These are phyloP conservation scores for Monosporozyma aerobia DNA, from an alignment of 805 yeast genomes.

Conservation along the genomic window DNA sequence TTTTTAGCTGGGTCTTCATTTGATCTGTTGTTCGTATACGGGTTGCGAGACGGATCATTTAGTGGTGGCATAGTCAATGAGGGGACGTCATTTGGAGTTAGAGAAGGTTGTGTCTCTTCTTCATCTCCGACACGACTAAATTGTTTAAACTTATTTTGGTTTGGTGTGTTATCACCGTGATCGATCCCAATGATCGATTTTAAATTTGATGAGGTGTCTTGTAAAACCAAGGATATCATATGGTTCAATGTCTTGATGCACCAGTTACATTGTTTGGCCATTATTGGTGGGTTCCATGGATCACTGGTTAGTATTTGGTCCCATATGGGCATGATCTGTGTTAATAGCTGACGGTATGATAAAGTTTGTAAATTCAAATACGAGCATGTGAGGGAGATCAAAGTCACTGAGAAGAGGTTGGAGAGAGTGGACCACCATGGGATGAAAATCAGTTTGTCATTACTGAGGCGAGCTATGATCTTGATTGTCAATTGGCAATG, in stretches of 20 bases:
- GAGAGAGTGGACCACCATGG: constrained; percentile 49
- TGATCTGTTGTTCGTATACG: background rate
- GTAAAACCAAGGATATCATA: constrained; percentile 38
- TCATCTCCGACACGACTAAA: constrained; percentile 33
- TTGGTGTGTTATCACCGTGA: constrained; percentile 45
- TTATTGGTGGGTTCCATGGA: constrained; percentile 30
- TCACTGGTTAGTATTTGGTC: constrained; percentile 21
- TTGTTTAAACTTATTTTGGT: constrained; percentile 39
- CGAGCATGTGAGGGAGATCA: constrained; percentile 34
- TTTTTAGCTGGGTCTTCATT: background rate
- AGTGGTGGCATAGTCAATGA: background rate
- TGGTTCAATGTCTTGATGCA: constrained; percentile 47
- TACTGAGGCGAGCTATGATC: constrained; percentile 26
- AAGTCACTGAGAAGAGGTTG: constrained; percentile 37
- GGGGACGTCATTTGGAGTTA: background rate
- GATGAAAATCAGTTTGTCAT: constrained; percentile 25
- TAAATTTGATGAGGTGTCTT: constrained; percentile 33
- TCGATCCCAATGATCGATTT: constrained; percentile 38
- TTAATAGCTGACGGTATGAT: constrained; percentile 7
- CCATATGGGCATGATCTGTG: constrained; percentile 16
- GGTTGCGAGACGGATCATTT: background rate
- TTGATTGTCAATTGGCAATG: constrained; percentile 16
- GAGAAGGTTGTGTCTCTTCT: constrained; percentile 2
- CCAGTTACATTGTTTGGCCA: constrained; percentile 59
- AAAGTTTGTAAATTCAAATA: constrained; percentile 33